Percentiles rank a stretch among this genome's conserved stretches.
These are phyloP conservation scores for Apophysomyces trapeziformis DNA, from an alignment of 371 early-diverging fungal genomes.

Conservation along the genomic window DNA sequence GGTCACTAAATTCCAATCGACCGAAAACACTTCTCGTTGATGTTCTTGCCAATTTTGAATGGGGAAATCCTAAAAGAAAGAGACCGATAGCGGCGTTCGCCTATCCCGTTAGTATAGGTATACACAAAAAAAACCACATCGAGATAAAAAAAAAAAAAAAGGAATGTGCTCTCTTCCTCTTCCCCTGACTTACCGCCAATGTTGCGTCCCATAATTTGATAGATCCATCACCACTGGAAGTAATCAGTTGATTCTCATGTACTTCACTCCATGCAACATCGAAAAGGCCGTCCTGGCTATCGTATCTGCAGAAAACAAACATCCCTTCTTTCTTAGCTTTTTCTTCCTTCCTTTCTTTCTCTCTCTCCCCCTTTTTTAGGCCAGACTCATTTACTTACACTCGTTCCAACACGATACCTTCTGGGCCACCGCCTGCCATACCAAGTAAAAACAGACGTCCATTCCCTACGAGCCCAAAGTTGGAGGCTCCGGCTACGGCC, in stretches of 20 bases:
- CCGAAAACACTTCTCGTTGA: constrained; percentile 88
- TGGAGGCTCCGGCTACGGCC: constrained; percentile 89
- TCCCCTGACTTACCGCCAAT: constrained; percentile 62
- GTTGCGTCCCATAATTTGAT: constrained; percentile 93
- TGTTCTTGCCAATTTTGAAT: constrained; percentile 94
- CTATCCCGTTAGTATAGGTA: no score
- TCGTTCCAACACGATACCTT: constrained; percentile 66
- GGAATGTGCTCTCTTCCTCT: neutral
- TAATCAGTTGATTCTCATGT: constrained; percentile 92
- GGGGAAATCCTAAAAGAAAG: constrained; percentile 74
- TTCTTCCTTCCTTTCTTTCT: no score
- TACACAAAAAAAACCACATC: neutral
- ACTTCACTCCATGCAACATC: constrained; percentile 94
- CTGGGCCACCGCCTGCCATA: constrained; percentile 46
- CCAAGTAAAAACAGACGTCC: constrained; percentile 81
- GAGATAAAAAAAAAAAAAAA: neutral
- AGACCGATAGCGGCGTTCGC: constrained; percentile 1
- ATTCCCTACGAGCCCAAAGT: constrained; percentile 96
- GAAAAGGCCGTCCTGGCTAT: constrained; percentile 95
- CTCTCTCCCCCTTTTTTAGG: neutral
- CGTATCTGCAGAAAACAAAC: constrained; percentile 62
- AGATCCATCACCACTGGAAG: constrained; percentile 92
- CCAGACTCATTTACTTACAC: constrained; percentile 54
- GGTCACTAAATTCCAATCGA: constrained; percentile 90
- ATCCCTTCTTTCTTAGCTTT: neutral